These are phyloP conservation scores for Cystobasidium pallidum DNA, from an alignment of 1,284 basidiomycete genomes.

Conservation along the genomic window DNA sequence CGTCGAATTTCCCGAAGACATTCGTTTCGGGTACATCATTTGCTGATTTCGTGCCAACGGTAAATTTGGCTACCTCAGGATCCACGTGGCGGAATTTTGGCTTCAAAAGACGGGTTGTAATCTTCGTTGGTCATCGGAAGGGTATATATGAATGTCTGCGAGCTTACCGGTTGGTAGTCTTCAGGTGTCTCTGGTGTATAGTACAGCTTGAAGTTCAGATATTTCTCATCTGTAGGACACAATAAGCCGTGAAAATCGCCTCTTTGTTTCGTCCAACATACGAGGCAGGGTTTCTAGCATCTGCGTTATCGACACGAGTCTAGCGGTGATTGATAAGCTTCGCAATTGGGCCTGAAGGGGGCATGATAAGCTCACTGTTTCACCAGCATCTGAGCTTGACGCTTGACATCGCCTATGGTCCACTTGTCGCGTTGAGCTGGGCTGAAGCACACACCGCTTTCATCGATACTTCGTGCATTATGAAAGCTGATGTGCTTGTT, in stretches of 20 bases:
- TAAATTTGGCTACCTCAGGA: slow-evolving; percentile 22
- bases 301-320: slow-evolving; percentile 3
- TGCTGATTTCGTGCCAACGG: slow-evolving; percentile 23
- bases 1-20: slow-evolving; percentile 34
- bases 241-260: background rate
- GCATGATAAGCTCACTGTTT: background rate
- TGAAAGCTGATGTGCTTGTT: slow-evolving; percentile 39
- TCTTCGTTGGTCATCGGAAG: background rate
- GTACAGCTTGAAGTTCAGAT: slow-evolving; percentile 78
- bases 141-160: background rate
- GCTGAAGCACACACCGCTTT: background rate
- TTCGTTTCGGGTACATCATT: slow-evolving; percentile 21
- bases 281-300: slow-evolving; percentile 9
- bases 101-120: background rate
- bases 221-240: slow-evolving; percentile 65
- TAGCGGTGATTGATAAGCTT: background rate
- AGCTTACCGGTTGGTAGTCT: slow-evolving; percentile 49
- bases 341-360: background rate
- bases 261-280: background rate
- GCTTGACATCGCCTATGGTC: slow-evolving; percentile 46
- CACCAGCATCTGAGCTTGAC: slow-evolving; percentile 7
- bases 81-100: slow-evolving; percentile 25
- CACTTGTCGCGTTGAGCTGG: slow-evolving; percentile 31
- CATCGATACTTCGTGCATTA: background rate
- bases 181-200: slow-evolving; percentile 73